Evolutionary conservation across 108 stramenopile genomes (phyloP).

Genomic region (Bacterosira constricta): DNA sequence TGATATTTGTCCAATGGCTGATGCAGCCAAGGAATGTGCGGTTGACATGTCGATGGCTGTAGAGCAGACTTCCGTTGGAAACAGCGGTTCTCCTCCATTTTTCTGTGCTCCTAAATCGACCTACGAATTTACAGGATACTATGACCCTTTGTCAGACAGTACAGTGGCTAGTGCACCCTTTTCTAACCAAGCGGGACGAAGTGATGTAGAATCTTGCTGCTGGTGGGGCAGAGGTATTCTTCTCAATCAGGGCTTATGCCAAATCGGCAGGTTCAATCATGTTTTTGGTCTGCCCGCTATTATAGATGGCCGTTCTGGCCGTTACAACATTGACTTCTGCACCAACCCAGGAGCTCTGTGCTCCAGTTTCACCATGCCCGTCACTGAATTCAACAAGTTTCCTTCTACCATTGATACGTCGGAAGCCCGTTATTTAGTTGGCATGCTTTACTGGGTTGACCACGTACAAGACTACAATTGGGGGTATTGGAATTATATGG

Average conservation of each 20-base stretch:
- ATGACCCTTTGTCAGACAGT: conserved; percentile 11
- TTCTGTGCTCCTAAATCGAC: conserved; percentile 14
- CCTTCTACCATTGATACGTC: conserved; percentile 10
- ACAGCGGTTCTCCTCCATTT: conserved; percentile 20
- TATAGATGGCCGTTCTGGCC: conserved; percentile 24
- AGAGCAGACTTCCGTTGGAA: background rate
- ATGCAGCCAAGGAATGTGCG: conserved; percentile 13
- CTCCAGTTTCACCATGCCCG: conserved; percentile 11
- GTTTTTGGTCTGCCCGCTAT: conserved; percentile 40
- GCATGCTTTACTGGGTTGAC: conserved; percentile 37
- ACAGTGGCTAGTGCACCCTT: conserved; percentile 5
- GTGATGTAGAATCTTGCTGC: conserved; percentile 41
- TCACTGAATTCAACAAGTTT: background rate
- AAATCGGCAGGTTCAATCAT: conserved; percentile 52
- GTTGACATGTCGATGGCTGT: conserved; percentile 7
- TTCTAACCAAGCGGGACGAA: conserved; percentile 24
- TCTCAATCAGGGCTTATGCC: conserved; percentile 31
- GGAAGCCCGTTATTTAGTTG: conserved; percentile 35
- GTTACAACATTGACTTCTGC: conserved; percentile 42
- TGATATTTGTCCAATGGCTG: conserved; percentile 5
- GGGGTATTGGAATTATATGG: conserved; percentile 43
- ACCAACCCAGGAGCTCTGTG: conserved; percentile 29
- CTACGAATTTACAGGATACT: conserved; percentile 14
- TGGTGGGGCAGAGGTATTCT: conserved; percentile 51
- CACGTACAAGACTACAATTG: conserved; percentile 28